Conservation (phyloP, 2,329 filamentous ascomycete genomes). For the Sporothrix dimorphospora region DNA sequence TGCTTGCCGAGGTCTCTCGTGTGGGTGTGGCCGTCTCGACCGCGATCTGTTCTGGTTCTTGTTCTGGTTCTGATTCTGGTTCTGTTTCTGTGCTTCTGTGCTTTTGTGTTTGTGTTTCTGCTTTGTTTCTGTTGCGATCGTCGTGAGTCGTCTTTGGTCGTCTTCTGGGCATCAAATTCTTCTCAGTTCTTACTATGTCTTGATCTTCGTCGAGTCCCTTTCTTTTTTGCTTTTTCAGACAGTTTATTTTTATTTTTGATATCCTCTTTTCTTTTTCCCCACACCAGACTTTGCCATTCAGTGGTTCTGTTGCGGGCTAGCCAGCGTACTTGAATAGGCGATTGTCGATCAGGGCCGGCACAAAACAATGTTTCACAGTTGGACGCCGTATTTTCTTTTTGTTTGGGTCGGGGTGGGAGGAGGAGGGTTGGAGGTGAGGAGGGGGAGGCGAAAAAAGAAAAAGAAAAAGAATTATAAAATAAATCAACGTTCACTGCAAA, state of each 20-base stretch:
- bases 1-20: background rate
- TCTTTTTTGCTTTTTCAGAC: background rate
- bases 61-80: conserved; percentile 7
- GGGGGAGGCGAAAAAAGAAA: conserved; percentile 4
- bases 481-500: background rate
- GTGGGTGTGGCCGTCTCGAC: conserved; percentile 16
- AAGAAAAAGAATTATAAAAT: background rate
- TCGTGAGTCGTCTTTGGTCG: background rate
- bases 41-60: conserved; percentile 13
- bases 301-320: conserved; percentile 26
- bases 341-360: conserved; percentile 35
- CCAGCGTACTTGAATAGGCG: conserved; percentile 20
- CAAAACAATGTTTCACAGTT: conserved; percentile 33
- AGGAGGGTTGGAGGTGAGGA: background rate
- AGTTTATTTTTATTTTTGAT: conserved; percentile 9
- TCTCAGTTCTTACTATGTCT: background rate
- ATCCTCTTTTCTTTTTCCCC: no score
- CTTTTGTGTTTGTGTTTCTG: background rate
- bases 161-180: background rate
- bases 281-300: conserved; percentile 24
- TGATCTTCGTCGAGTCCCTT: background rate
- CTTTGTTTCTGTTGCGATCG: conserved; percentile 4
- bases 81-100: background rate
- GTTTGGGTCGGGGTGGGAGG: conserved; percentile 2
- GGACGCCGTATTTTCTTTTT: conserved; percentile 13